These are phyloP conservation scores for Lactifluus rugatus DNA, from an alignment of 768 basidiomycete genomes.

Conservation along the genomic window DNA sequence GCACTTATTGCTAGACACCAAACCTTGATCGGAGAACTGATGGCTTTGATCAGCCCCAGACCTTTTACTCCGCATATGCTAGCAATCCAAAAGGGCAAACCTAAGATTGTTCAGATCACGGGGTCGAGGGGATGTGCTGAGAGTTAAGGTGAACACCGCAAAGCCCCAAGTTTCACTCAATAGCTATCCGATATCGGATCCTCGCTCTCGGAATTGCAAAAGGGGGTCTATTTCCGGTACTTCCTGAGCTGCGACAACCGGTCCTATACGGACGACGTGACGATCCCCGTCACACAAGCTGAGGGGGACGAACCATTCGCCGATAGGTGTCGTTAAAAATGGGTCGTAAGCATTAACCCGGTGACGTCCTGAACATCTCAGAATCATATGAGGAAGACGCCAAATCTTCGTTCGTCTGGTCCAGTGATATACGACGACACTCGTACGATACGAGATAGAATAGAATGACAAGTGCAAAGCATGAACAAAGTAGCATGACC, in stretches of 20 bases:
- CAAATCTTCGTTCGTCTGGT: background rate
- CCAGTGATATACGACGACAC: background rate
- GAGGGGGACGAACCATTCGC: background rate
- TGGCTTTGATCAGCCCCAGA: constrained; percentile 7
- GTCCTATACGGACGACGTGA: background rate
- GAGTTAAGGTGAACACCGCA: constrained; percentile 5
- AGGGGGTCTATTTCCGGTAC: background rate
- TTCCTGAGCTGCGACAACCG: constrained; percentile 1
- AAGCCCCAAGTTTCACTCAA: background rate
- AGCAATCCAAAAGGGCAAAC: constrained; percentile 2
- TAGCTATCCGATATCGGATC: constrained; percentile 4
- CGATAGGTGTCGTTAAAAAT: background rate
- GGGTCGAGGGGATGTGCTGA: background rate
- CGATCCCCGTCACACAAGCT: background rate
- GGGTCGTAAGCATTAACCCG: background rate
- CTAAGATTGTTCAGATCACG: constrained; percentile 1
- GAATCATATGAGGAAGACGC: background rate
- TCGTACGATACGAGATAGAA: background rate
- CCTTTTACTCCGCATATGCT: background rate
- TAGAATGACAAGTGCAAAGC: constrained; percentile 1
- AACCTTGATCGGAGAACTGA: constrained; percentile 11
- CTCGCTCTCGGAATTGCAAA: background rate
- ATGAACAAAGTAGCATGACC: background rate
- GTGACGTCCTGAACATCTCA: background rate
- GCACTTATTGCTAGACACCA: background rate